Evolutionary conservation across 371 early-diverging fungal genomes (phyloP), one percentile per base, ranked within the genome.

Genomic region (Mortierella sp.): DNA sequence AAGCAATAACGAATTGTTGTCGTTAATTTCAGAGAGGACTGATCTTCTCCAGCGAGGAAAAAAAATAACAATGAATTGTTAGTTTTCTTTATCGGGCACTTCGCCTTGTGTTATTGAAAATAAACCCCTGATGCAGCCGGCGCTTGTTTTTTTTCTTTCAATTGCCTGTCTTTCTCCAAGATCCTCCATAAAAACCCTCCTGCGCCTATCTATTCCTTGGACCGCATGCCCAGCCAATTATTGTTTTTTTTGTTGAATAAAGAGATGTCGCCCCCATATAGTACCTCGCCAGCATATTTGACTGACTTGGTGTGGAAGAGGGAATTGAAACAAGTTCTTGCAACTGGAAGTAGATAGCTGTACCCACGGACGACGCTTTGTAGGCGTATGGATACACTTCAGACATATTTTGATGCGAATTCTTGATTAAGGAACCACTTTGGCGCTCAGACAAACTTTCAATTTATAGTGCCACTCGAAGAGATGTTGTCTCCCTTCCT

Each of bases 231-330:
- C n/a, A n/a, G n/a, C n/a, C n/a, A n/a, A n/a, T n/a, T n/a, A 2
- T 75, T 74, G 28, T 37, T 46, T 64, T 53, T 34, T 64, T 48
- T 74, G 28, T 74, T 40, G 46, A 51, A 28, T 26, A 74, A 34
- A 21, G 71, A 44, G 31, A 70, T 81, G 64, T 81, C 26, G 76
- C 81, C 81, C 81, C 73, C 81, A 76, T 73, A 76, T 81, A 81
- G 81, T 76, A 81, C 77, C 81, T 76, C 24, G 81, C 77, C 70
- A 76, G 74, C 81, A 81, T 81, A 9, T 48, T 28, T 81, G 34
- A 76, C 77, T 50, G 28, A 61, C 81, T 81, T 26, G 81, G 81
- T 81, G 81, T 81, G 81, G 81, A 81, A 81, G 81, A 76, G 81
- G 81, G 77, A 80, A 72, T 69, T 24, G 44, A 69, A 64, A 69